Evolutionary conservation across 2,329 filamentous ascomycete genomes (phyloP), one percentile per base, ranked within the genome.

Genomic region (Xylariaceae sp.): DNA sequence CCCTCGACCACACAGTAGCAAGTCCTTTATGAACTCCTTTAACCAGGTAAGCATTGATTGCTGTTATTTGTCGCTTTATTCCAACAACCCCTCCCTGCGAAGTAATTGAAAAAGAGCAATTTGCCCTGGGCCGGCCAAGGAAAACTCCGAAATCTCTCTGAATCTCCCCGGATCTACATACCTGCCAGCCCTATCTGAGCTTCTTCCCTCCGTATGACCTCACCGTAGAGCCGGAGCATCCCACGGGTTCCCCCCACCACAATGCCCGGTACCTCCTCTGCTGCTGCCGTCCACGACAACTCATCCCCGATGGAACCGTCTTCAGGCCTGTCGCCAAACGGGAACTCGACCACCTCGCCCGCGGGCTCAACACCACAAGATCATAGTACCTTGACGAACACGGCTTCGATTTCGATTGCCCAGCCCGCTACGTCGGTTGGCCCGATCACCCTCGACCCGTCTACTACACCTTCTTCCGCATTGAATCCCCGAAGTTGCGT

Each of bases 401-500:
- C 50, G 49, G 20, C 44, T 12, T 32, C 53, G 21, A 42, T 50
- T 16, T 7, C 37, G 23, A 26, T 4, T 9, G 23, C 20, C 21
- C 60, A 7, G n/a, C 44, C 42, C 48, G 57, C 63, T 2, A 56
- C 64, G 7, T 62, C 65, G 10, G 32, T 16, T 12, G 70, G 68
- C 1, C 65, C 67, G 2, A 71, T 70, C 20, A 68, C 69, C 1
- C 67, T 72, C 50, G 68, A 70, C 37, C 70, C 70, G 16, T 67
- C 60, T 46, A 60, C 65, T 21, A 67, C 68, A 2, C 70, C 70
- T 5, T 70, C 70, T 3, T 64, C 65, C 5, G 54, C 63, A 20
- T 57, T 73, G 14, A 72, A 72, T 26, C 70, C 71, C 7, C 63
- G 71, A 42, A 78, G 76, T 21, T 83, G 81, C 61, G 76, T 82